Evolutionary conservation across 139 green algal species (phyloP), one percentile per base, ranked within the genome.

Genomic region (Picochlorum sp.): DNA sequence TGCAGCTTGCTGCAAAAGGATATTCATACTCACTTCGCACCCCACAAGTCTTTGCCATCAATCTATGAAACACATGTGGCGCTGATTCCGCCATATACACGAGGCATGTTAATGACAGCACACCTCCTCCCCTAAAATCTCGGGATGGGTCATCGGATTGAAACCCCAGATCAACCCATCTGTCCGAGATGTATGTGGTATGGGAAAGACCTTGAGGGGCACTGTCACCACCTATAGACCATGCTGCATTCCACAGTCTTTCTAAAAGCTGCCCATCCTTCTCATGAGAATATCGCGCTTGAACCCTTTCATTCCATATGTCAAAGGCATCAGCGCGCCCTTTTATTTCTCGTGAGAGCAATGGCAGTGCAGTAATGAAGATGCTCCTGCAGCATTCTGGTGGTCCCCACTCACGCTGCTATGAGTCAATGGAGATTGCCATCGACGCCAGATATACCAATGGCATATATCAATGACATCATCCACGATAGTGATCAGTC

Each of bases 81-180:
- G 49, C 45, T 55, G 51, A 28, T 70, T 78, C 23, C 34, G 65
- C 28, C 37, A 96, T 68, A 70, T 85, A 87, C 21, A 97, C 38
- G 24, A 96, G 75, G 59, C 86, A 90, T 28, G 95, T 59, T 38
- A 97, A 72, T 0, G 82, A 77, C 13, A 91, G 66, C 5, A 88
- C 49, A 0, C 90, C 90, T 6, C 70, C 85, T 3, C 81, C 90
- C 20, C 90, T 68, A 57, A 74, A 55, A 61, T 74, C 68, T 4
- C 47, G n/a, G 3, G 23, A 32, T 11, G 69, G 69, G 16, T 72
- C 45, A 21, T 67, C 58, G 1, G 38, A 62, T 65, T 85, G 79
- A 80, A 83, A 95, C 5, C 86, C 87, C 76, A 96, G 90, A 0
- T 88, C 79, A 54, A 88, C 90, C 88, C 88, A 96, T 23, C 76